Base-by-base conservation (phyloP, 1,284 basidiomycete species). In the Ceratorhiza oryzae-sativae region DNA sequence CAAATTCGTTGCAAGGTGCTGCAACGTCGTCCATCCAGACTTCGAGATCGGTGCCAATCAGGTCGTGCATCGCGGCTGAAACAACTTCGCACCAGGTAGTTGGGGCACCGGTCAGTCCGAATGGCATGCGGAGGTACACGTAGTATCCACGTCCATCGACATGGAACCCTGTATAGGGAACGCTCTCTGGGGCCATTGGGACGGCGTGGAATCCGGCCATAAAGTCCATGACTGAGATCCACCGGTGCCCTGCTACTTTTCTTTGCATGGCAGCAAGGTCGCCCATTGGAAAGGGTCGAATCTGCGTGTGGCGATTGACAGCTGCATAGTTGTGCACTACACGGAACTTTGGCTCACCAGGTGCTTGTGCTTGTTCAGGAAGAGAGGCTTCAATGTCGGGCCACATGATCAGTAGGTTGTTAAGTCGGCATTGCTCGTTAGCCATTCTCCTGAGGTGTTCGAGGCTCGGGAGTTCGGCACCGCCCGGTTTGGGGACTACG, bases 301-400 rank as follows among this genome's bases (percentile, higher is more conserved):
- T 59, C 56, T 75, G 55, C 1, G 76, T 76, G 3, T 59, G 73
- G 20, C 62, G 58, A 71, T 77, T 77, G n/a, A 77, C 53, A 20
- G 63, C 58, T 25, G 49, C 53, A 59, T 72, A 76, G 20, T 75
- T 74, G 30, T 77, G 76, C 56, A 71, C 72, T 1, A 77, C 58
- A n/a, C 73, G 58, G 71, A 68, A 77, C 48, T 75, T 76, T 4
- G 62, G n/a, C 23, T 60, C 58, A 25, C n/a, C 73, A 15, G 32
- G 70, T 42, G 18, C 32, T 13, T 8, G 15, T 13, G 8, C 13
- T 8, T 32, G 10, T 27, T 36, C 45, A 3, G 61, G 27, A 2
- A 3, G 23, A 12, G 23, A n/a, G 2, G 2, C 48, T 2, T 63
- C 61, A 0, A 51, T 30, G 27, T 63, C 61, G 3, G 61, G 61